Evolutionary conservation across 441 rosid genomes (phyloP).

Genomic region (Adansonia rubrostipa): DNA sequence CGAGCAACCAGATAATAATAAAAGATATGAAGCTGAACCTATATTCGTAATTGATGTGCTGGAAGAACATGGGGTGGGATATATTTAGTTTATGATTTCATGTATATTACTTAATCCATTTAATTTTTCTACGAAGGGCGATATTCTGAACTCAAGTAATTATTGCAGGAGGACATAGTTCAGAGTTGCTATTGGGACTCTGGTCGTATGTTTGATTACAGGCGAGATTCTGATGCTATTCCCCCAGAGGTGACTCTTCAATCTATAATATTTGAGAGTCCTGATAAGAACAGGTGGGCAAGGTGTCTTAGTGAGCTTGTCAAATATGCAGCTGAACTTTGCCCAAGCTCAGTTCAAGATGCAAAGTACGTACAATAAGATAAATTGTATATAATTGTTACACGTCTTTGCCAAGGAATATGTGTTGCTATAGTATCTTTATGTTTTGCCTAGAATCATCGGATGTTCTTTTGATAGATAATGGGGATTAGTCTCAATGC

Average conservation of each 20-base stretch:
- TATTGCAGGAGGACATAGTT: constrained; percentile 92
- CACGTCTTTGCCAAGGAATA: constrained; percentile 21
- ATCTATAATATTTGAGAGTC: constrained; percentile 93
- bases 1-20: constrained; percentile 66
- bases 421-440: constrained; percentile 4
- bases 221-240: constrained; percentile 89
- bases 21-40: constrained; percentile 84
- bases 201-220: constrained; percentile 93
- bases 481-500: constrained; percentile 2
- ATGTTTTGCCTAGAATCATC: constrained; percentile 13
- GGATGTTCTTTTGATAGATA: neutral
- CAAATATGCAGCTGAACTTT: constrained; percentile 94
- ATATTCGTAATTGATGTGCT: constrained; percentile 92
- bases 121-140: constrained; percentile 30
- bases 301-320: constrained; percentile 96
- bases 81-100: constrained; percentile 28
- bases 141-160: constrained; percentile 23
- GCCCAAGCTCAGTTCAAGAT: constrained; percentile 92
- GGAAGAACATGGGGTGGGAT: constrained; percentile 96
- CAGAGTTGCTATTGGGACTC: constrained; percentile 98
- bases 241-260: constrained; percentile 97
- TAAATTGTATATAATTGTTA: constrained; percentile 19
- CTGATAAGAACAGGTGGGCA: constrained; percentile 99
- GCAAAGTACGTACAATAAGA: constrained; percentile 73
- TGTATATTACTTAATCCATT: constrained; percentile 11